Base-by-base conservation (phyloP, 176 grass and related monocot species). In the Musa troglodytarum region DNA sequence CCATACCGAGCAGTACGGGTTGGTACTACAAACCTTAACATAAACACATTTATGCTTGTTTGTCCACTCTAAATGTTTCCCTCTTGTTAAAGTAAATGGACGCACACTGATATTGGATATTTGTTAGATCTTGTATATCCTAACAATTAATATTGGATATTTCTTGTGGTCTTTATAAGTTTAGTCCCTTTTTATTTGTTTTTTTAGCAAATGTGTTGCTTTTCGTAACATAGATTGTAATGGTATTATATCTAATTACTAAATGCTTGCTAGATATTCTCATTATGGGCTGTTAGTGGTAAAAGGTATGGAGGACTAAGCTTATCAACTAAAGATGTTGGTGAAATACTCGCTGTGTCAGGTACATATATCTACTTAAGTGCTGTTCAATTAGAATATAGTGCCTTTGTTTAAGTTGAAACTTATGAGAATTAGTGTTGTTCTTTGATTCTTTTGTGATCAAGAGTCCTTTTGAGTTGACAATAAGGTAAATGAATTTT, bases 241-340 rank as follows among this genome's bases (percentile, higher is more conserved):
- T 71, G 20, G 11, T 63, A 17, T 15, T n/a, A 63, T 56, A 15
- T 57, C 1, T 17, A 8, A 17, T 61, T 14, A 52, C 66, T 59
- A 58, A 22, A 68, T 17, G 9, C 9, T 73, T 72, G 49, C 12
- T 80, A 98, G 94, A 91, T 98, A 91, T 93, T 98, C 80, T 93
- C 90, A 22, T 66, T 97, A 51, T 97, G 93, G 93, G 85, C 93
- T 14, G 88, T 90, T 71, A 97, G 93, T 76, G 72, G 66, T 28
- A 90, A 76, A 83, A 86, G 75, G 2, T 98, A 79, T 77, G 90
- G 94, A 61, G 94, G 94, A 65, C 82, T 97, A 81, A 93, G 86
- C 78, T 97, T 97, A 85, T 87, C 87, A 83, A 81, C 90, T 69
- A 49, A 81, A 81, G 85, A 93, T 73, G 94, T 98, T 0, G 94